Evolutionary conservation across 225 moss, liverwort and hornwort genomes (phyloP).

Genomic region (Lunularia cruciata): DNA sequence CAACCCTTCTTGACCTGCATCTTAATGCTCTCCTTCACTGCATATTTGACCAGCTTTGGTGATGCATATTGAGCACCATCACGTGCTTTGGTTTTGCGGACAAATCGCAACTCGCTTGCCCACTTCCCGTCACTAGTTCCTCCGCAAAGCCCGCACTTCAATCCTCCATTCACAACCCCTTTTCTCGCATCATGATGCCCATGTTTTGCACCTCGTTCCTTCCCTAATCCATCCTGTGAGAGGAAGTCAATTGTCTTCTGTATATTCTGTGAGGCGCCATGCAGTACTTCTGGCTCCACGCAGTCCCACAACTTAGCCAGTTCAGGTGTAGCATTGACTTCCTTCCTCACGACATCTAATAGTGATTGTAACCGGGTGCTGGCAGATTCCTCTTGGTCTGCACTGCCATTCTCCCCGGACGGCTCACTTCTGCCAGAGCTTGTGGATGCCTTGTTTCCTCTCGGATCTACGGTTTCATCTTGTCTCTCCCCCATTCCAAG

Average conservation of each 20-base stretch:
- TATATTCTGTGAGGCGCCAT: neutral
- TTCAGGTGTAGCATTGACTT: conserved; percentile 9
- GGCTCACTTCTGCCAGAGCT: conserved; percentile 2
- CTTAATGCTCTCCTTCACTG: conserved; percentile 16
- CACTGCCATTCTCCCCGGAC: conserved; percentile 5
- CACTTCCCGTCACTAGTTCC: conserved; percentile 29
- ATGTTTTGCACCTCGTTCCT: conserved; percentile 12
- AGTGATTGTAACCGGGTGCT: conserved; percentile 4
- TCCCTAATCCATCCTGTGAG: neutral
- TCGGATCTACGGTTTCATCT: neutral
- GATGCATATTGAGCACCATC: neutral
- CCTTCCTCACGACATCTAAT: conserved; percentile 12
- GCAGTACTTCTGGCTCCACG: neutral
- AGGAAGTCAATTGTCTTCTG: neutral
- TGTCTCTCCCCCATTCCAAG: neutral
- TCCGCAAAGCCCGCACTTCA: conserved; percentile 32
- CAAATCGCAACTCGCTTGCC: conserved; percentile 11
- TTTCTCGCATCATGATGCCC: conserved; percentile 3
- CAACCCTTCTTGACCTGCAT: conserved; percentile 59
- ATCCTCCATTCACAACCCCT: conserved; percentile 13
- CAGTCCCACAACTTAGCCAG: conserved; percentile 9
- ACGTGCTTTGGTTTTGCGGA: conserved; percentile 7
- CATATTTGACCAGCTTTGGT: neutral
- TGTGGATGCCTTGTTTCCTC: neutral
- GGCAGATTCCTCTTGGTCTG: conserved; percentile 4